phyloP scores from a whole-genome alignment of 345 rosid genomes.

The Hibiscus tridactylites region DNA sequence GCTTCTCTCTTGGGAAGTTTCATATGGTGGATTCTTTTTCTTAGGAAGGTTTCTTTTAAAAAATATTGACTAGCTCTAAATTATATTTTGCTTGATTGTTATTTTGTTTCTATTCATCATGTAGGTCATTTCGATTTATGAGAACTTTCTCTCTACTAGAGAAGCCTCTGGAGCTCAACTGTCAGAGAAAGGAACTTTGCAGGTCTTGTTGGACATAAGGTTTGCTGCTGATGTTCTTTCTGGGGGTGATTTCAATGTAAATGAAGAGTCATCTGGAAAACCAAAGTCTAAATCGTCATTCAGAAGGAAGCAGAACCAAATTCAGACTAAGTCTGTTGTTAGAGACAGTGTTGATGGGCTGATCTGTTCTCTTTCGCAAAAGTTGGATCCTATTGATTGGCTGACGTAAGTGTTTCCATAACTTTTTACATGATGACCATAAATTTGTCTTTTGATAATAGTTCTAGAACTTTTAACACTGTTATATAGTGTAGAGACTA shows the following conservation, averaged over 20 bases:
- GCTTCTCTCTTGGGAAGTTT: background rate
- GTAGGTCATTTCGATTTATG: conserved; percentile 72
- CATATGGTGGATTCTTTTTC: background rate
- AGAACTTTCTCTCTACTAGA: conserved; percentile 58
- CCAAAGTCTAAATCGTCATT: conserved; percentile 43
- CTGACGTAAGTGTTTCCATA: conserved; percentile 59
- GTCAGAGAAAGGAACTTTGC: conserved; percentile 93
- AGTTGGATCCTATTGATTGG: conserved; percentile 98
- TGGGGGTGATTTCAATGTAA: conserved; percentile 51
- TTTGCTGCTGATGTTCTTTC: conserved; percentile 81
- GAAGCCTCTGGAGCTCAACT: conserved; percentile 57
- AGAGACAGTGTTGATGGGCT: conserved; percentile 55
- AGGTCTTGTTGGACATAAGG: conserved; percentile 76
- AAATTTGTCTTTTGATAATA: background rate
- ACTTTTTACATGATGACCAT: background rate
- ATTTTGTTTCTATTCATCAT: conserved; percentile 8
- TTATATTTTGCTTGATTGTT: background rate
- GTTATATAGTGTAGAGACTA: too few species aligned
- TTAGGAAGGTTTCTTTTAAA: background rate
- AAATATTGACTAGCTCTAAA: background rate
- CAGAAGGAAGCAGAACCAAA: conserved; percentile 65
- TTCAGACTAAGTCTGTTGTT: conserved; percentile 37
- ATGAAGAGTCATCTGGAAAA: conserved; percentile 43
- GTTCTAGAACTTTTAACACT: background rate
- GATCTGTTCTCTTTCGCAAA: conserved; percentile 50